phyloP scores from a whole-genome alignment of 805 yeast genomes.

The Candida taoyuanica region DNA sequence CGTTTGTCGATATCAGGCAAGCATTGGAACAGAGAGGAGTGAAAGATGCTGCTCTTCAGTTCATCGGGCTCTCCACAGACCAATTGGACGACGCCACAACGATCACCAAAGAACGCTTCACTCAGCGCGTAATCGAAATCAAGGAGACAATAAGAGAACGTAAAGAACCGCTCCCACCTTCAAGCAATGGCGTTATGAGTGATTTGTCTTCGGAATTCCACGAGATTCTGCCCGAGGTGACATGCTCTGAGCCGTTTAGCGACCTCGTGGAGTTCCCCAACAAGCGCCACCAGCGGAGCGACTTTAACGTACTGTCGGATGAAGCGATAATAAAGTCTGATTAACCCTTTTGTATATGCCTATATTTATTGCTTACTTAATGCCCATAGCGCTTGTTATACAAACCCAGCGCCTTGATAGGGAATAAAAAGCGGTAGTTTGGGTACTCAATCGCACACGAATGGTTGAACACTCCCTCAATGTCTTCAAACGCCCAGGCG shows the following conservation, averaged over 20 bases:
- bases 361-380: no score
- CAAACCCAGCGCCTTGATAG: constrained; percentile 90
- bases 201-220: constrained; percentile 13
- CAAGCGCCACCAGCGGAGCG: constrained; percentile 1
- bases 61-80: neutral
- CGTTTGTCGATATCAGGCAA: neutral
- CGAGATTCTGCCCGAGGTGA: constrained; percentile 1
- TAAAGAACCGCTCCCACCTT: neutral
- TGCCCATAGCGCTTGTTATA: no score
- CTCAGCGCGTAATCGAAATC: neutral
- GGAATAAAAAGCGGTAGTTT: constrained; percentile 81
- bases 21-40: neutral
- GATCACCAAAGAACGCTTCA: neutral
- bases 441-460: constrained; percentile 94
- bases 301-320: constrained; percentile 6
- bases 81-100: neutral
- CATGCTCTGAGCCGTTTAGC: constrained; percentile 2
- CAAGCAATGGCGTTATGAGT: neutral
- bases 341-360: no score
- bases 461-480: constrained; percentile 96
- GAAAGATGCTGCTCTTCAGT: neutral
- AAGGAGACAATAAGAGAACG: neutral
- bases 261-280: constrained; percentile 4
- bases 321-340: neutral
- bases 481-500: constrained; percentile 78